Base-by-base conservation (phyloP, 768 basidiomycete species). In the Termitomyces sp. region DNA sequence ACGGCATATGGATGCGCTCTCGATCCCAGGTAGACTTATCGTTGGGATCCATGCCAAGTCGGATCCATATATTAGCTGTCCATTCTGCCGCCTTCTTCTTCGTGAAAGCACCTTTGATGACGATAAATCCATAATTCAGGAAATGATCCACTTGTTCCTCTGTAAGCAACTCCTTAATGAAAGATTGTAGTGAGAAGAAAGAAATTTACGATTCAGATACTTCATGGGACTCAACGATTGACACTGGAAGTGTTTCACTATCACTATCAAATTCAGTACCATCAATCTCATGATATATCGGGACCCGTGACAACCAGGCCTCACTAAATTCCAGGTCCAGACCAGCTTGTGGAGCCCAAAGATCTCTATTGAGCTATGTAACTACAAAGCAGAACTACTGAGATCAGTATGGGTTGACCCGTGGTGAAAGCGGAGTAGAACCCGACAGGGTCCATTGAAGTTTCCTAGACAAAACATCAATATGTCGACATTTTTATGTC, bases 1-100 rank as follows among this genome's bases (percentile, higher is more conserved):
- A 79, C 3, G 86, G 86, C 81, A 87, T 82, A 67, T 86, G 83
- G 45, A 79, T 77, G 20, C 79, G 75, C 61, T 83, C 83, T 49
- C 70, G 69, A 60, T 74, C 71, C 83, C 85, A 86, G n/a, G 83
- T 83, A 12, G 78, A 71, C 66, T 80, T 82, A 66, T 87, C 82
- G 46, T 76, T 68, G 7, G 82, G 81, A 64, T 85, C 80, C 65
- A 83, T 67, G 25, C 79, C 81, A 43, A 86, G 73, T 25, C 84
- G 77, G 55, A 76, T 64, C 82, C 83, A 87, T 29, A 86, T 69
- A 59, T 80, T 75, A 47, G 78, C 70, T 8, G 79, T 83, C 75
- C 79, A 83, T 48, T 81, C 77, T 31, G 66, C 76, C 1, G 85
- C 77, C 62, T 83, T 77, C 68, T 81, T 81, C 62, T 74, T 75